Evolutionary conservation across 2,329 filamentous ascomycete species (phyloP).

Genomic region (Sporothrix globosa): DNA sequence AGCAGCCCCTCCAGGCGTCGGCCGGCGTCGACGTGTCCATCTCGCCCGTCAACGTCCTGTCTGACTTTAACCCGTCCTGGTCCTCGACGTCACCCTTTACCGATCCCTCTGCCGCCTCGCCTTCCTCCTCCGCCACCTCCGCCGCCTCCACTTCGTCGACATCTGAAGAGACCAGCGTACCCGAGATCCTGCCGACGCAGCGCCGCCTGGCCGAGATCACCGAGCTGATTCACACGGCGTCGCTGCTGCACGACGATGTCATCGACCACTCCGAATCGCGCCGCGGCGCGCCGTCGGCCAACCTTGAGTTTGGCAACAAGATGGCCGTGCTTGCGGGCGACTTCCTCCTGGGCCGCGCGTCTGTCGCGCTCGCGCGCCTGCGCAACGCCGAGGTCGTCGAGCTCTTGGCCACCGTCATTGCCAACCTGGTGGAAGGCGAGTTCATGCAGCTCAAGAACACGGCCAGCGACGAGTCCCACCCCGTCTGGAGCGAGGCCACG

Average conservation of each 20-base stretch:
- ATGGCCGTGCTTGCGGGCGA: constrained; percentile 99
- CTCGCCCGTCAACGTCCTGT: constrained; percentile 63
- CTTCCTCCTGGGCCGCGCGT: constrained; percentile 89
- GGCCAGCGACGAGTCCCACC: constrained; percentile 79
- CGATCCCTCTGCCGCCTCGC: not conserved
- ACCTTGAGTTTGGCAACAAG: constrained; percentile 96
- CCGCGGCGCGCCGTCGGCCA: constrained; percentile 83
- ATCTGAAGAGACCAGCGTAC: constrained; percentile 47
- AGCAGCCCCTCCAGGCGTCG: constrained; percentile 49
- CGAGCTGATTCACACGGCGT: constrained; percentile 95
- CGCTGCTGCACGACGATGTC: constrained; percentile 95
- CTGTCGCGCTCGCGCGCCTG: constrained; percentile 86
- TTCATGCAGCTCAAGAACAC: constrained; percentile 99
- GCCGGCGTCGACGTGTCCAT: constrained; percentile 58
- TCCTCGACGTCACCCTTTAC: constrained; percentile 13
- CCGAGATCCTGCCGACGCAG: constrained; percentile 88
- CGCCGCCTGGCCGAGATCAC: constrained; percentile 93
- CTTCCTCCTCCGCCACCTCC: constrained; percentile 35
- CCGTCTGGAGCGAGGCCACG: constrained; percentile 83
- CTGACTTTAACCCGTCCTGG: constrained; percentile 77
- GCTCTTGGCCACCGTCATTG: constrained; percentile 91
- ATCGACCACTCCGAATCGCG: constrained; percentile 90
- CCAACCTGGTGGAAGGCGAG: constrained; percentile 95
- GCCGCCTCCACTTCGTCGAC: constrained; percentile 42
- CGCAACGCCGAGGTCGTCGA: constrained; percentile 94